phyloP scores from a whole-genome alignment of 176 grass and related monocot species.

The Bolboschoenus planiculmis region DNA sequence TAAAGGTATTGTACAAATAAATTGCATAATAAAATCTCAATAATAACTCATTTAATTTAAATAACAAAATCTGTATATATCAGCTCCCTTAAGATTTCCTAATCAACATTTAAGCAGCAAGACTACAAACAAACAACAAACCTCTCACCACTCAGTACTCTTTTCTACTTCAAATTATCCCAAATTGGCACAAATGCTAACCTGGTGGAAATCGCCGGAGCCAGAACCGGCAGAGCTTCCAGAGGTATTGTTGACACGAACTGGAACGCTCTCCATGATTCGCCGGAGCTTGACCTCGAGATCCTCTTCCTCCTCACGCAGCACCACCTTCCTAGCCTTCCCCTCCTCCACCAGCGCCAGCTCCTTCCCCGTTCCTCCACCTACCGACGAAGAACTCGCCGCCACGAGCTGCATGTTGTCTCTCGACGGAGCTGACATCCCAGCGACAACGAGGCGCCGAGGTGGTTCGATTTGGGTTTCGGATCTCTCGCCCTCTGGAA shows the following conservation, averaged over 20 bases:
- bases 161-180: background rate
- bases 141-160: background rate
- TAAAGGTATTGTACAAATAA: no score
- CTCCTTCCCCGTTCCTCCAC: conserved; percentile 33
- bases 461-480: conserved; percentile 3
- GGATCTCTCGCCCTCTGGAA: background rate
- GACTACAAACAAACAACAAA: background rate
- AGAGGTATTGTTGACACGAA: conserved; percentile 84
- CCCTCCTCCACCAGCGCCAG: conserved; percentile 35
- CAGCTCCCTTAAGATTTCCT: no score
- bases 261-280: conserved; percentile 86
- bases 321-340: conserved; percentile 44
- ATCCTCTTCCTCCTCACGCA: conserved; percentile 88
- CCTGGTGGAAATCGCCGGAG: conserved; percentile 97
- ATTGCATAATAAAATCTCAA: no score
- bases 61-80: no score
- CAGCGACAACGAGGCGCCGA: background rate
- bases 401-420: conserved; percentile 48
- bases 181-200: conserved; percentile 5
- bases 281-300: conserved; percentile 85
- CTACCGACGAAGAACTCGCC: conserved; percentile 24
- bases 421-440: conserved; percentile 42
- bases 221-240: conserved; percentile 84
- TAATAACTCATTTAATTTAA: no score
- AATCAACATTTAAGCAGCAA: background rate